Conservation (phyloP, 2,329 filamentous ascomycete genomes). For the Volutella citrinella region DNA sequence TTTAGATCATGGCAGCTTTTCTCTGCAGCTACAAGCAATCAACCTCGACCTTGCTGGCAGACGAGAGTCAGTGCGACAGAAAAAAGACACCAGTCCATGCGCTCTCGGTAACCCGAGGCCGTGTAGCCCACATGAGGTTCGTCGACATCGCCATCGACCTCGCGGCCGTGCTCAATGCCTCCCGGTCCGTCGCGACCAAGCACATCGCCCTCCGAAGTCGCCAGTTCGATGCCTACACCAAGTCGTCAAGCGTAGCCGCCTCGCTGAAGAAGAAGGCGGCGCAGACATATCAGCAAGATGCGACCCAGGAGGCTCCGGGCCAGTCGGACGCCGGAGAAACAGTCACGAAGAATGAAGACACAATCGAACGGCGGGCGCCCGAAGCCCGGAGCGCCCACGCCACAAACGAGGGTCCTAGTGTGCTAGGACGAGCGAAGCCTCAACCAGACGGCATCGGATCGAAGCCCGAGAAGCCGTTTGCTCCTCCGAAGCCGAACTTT, state of each 20-base stretch:
- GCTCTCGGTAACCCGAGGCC: conserved; percentile 19
- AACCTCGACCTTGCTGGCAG: conserved; percentile 8
- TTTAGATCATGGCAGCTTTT: conserved; percentile 25
- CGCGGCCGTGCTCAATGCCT: conserved; percentile 66
- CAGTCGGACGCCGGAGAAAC: conserved; percentile 1
- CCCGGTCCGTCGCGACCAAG: conserved; percentile 63
- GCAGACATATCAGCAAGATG: conserved; percentile 3
- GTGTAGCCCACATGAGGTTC: conserved; percentile 49
- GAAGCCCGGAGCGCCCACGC: conserved; percentile 5
- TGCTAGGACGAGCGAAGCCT: neutral
- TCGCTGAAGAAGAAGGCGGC: conserved; percentile 28
- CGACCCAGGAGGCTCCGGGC: conserved; percentile 2
- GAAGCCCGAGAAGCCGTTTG: too few species aligned
- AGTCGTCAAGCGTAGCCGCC: conserved; percentile 42
- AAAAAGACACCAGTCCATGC: conserved; percentile 24
- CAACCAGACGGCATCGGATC: conserved; percentile 9
- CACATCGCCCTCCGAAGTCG: conserved; percentile 56
- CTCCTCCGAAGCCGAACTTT: too few species aligned
- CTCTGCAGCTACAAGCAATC: too few species aligned
- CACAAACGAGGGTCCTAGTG: conserved; percentile 7
- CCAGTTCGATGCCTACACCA: conserved; percentile 50
- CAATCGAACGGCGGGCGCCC: conserved; percentile 12
- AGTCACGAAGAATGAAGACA: conserved; percentile 4
- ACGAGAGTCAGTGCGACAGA: too few species aligned
- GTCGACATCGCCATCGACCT: conserved; percentile 67